Base-by-base conservation (phyloP, 257 asterid species). In the Nicotiana otophora region DNA sequence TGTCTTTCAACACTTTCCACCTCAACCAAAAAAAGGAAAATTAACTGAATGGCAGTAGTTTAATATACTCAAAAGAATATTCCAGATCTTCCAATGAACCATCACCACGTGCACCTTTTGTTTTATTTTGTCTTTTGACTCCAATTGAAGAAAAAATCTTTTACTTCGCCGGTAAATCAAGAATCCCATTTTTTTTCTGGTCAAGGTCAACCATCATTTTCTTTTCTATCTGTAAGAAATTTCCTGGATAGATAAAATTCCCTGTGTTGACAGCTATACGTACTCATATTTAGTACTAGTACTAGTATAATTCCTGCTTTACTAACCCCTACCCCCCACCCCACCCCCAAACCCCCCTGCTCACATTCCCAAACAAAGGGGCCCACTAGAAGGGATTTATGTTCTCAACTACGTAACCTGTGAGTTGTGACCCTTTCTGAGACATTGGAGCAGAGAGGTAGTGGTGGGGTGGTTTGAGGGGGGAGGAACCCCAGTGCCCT, bases 111-210 rank as follows among this genome's bases (percentile, higher is more conserved):
- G 79, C 15, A 23, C 42, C 4, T 48, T 23, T 19, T 11, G 3
- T 36, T 42, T 70, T 48, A 23, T 42, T 12, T 11, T 6, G 20
- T 17, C 4, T 39, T 5, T 46, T 1, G 61, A 42, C 20, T 23
- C 61, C 55, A 3, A 48, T n/a, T 20, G 16, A 4, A 11, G 46
- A 4, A 36, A 39, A 23, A 74, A 62, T 46, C 23, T 23, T 46
- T 74, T 72, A 74, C 39, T 48, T 74, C 8, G 62, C 80, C 62
- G 39, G 62, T 74, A 74, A 74, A 74, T 48, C 80, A 74, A 72
- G 78, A 72, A 72, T 46, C 78, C 61, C 23, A 1, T 10, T 3
- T 48, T 48, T 69, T 8, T n/a, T 70, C 28, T 7, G 3, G 4
- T 12, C 20, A 1, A 0, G 23, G 2, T 48, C 26, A 74, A 70